These are phyloP conservation scores for Syzygium grande DNA, from an alignment of 345 rosid species.

Conservation along the genomic window DNA sequence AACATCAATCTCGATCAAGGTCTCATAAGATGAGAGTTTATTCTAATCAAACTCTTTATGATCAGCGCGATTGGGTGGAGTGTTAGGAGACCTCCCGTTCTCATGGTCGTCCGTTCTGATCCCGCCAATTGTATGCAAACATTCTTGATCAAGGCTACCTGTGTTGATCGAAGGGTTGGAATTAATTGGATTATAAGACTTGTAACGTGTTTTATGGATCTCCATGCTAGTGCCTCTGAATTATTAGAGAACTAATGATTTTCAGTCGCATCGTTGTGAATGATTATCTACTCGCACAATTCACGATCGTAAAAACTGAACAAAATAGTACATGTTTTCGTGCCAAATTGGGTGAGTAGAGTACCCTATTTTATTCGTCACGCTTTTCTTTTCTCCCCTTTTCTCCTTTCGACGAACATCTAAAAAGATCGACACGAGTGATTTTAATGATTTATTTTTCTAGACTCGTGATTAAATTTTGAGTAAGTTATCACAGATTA, in stretches of 20 bases:
- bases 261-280: background rate
- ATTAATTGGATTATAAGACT: background rate
- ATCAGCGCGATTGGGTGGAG: background rate
- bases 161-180: background rate
- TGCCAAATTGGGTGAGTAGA: background rate
- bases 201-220: background rate
- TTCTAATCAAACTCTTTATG: background rate
- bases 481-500: background rate
- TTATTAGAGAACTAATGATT: background rate
- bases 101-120: background rate
- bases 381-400: too few species aligned
- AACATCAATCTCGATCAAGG: background rate
- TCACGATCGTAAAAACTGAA: background rate
- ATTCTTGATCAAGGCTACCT: background rate
- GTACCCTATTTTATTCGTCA: background rate
- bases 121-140: background rate
- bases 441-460: background rate
- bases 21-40: background rate
- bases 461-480: background rate
- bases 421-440: background rate
- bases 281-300: rapidly evolving
- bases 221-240: background rate
- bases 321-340: background rate
- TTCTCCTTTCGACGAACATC: background rate
- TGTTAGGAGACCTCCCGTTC: background rate